These are phyloP conservation scores for Gloeostereum incarnatum DNA, from an alignment of 768 basidiomycete genomes.

Conservation along the genomic window DNA sequence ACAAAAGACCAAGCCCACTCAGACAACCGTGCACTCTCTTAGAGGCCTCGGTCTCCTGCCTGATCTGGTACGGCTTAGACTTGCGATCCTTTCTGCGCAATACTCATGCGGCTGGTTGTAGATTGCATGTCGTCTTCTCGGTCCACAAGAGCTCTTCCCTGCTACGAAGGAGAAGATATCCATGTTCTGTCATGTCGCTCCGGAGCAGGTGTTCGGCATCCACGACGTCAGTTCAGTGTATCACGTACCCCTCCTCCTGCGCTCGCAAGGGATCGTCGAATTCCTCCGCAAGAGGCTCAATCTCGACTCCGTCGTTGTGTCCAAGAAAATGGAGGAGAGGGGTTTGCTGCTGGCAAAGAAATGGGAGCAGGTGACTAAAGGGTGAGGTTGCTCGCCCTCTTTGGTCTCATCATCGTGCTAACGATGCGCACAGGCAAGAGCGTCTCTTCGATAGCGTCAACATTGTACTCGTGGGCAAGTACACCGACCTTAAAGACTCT, in stretches of 20 bases:
- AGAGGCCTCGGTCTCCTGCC: constrained; percentile 89
- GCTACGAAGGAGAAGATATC: constrained; percentile 93
- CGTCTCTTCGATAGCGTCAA: constrained; percentile 82
- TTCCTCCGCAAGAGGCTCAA: constrained; percentile 81
- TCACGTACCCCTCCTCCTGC: constrained; percentile 88
- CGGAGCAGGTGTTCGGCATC: constrained; percentile 87
- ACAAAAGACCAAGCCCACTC: constrained; percentile 98
- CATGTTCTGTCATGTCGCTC: constrained; percentile 96
- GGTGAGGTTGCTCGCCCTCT: constrained; percentile 56
- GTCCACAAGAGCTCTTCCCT: constrained; percentile 67
- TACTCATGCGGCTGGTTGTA: no score
- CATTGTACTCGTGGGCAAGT: constrained; percentile 94
- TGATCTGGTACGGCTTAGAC: constrained; percentile 60
- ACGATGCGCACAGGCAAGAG: constrained; percentile 62
- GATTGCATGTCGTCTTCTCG: constrained; percentile 89
- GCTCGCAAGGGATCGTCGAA: constrained; percentile 84
- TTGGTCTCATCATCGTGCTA: neutral
- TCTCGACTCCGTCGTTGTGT: constrained; percentile 48
- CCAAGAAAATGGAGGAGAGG: constrained; percentile 44
- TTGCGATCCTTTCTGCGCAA: neutral
- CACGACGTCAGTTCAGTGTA: constrained; percentile 97
- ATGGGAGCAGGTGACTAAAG: constrained; percentile 80
- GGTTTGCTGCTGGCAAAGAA: constrained; percentile 59
- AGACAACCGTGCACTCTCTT: constrained; percentile 91
- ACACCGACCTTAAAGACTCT: constrained; percentile 93